Percentiles rank a stretch among this genome's conserved stretches.
These are phyloP conservation scores for Fomitopsis betulina DNA, from an alignment of 1,284 basidiomycete species.

Conservation along the genomic window DNA sequence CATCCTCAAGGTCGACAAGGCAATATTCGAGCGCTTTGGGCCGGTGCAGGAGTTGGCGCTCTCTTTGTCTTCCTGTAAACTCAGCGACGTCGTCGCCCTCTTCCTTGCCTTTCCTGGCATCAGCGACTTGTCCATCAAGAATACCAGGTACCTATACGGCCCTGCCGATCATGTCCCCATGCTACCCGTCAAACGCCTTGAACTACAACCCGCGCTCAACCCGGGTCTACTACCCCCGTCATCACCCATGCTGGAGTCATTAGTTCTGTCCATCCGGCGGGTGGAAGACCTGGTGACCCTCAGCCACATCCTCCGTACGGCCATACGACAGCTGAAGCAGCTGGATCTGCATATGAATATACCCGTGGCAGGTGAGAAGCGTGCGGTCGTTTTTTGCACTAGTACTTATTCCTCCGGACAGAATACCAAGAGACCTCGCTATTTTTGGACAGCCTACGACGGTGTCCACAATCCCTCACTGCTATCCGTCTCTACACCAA, in stretches of 20 bases:
- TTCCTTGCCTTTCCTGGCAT: neutral
- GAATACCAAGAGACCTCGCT: neutral
- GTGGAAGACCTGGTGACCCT: neutral
- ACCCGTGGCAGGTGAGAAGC: neutral
- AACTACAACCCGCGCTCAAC: neutral
- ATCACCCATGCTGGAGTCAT: neutral
- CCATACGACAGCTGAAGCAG: neutral
- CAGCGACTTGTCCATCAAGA: constrained; percentile 2
- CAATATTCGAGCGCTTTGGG: neutral
- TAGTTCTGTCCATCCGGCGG: neutral
- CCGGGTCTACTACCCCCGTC: neutral
- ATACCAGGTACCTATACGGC: neutral
- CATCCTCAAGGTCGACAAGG: neutral
- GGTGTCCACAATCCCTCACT: neutral
- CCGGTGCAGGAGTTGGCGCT: neutral
- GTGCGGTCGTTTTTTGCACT: neutral
- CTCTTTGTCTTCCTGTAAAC: neutral
- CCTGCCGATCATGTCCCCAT: neutral
- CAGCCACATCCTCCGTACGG: neutral
- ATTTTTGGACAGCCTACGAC: neutral
- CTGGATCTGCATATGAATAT: neutral
- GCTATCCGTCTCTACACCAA: neutral
- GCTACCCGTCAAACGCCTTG: neutral
- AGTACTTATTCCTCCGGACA: neutral
- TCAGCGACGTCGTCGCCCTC: neutral